A percentile compares a stretch with the other conserved stretches of the same genome.
These are phyloP conservation scores for Russula emetica DNA, from an alignment of 768 basidiomycete genomes.

Conservation along the genomic window DNA sequence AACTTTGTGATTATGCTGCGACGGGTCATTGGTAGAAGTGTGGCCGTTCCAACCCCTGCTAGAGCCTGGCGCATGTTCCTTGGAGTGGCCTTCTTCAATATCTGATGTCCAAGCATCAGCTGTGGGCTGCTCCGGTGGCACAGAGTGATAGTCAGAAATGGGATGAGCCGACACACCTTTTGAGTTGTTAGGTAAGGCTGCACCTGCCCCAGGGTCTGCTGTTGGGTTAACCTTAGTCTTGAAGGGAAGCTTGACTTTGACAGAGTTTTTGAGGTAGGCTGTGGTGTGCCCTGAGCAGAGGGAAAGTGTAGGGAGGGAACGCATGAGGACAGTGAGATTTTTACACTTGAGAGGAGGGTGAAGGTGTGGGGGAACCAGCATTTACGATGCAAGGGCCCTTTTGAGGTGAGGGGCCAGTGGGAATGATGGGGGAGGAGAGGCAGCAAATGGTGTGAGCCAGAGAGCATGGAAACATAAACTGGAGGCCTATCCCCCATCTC, in stretches of 20 bases:
- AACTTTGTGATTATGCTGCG: no score
- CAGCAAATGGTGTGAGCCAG: no score
- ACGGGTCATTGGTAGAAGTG: no score
- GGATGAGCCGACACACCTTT: not conserved
- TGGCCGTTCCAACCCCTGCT: constrained; percentile 7
- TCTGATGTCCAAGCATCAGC: constrained; percentile 3
- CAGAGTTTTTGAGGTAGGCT: constrained; percentile 34
- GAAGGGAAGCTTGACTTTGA: constrained; percentile 71
- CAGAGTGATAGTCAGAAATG: constrained; percentile 1
- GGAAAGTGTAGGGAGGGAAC: constrained; percentile 27
- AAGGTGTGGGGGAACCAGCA: no score
- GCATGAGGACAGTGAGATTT: no score
- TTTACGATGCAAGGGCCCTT: no score
- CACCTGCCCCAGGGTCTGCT: not conserved
- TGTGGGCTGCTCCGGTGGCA: not conserved
- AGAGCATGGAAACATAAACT: no score
- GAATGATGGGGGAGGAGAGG: no score
- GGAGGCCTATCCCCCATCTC: no score
- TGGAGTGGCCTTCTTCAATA: constrained; percentile 1
- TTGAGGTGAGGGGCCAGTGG: no score
- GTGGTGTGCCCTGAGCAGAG: constrained; percentile 31
- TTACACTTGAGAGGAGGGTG: no score
- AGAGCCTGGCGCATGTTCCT: constrained; percentile 11
- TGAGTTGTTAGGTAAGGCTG: not conserved
- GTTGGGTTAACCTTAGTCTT: constrained; percentile 43